These are phyloP conservation scores for Cinnamomum micranthum DNA, from an alignment of 164 flowering plant genomes.

Conservation along the genomic window DNA sequence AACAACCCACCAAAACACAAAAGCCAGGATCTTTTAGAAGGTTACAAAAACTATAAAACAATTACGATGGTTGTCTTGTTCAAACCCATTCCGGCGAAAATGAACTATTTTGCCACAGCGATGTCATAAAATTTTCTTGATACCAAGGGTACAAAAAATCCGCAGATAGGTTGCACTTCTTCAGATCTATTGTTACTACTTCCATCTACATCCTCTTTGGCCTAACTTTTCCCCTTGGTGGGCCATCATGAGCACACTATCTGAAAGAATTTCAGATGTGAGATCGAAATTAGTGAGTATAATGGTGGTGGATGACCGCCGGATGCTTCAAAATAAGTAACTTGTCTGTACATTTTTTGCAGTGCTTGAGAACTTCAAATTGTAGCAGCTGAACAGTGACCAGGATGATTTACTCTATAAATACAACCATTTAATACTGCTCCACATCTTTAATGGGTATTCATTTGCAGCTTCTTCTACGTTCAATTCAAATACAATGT, in stretches of 20 bases:
- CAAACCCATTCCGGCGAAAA: constrained; percentile 8
- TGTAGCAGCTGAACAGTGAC: constrained; percentile 5
- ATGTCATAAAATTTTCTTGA: constrained; percentile 32
- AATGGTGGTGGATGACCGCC: background rate
- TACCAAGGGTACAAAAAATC: constrained; percentile 14
- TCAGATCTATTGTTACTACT: too few species aligned
- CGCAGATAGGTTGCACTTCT: background rate
- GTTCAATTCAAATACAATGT: background rate
- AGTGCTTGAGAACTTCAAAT: background rate
- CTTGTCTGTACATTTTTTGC: background rate
- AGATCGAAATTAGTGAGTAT: constrained; percentile 14
- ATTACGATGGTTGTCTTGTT: constrained; percentile 2
- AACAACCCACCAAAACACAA: too few species aligned
- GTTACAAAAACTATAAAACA: constrained; percentile 24
- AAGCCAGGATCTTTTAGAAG: background rate
- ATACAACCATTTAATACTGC: too few species aligned
- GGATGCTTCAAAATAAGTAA: background rate
- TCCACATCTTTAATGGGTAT: background rate
- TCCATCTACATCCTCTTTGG: too few species aligned
- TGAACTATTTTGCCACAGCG: constrained; percentile 25
- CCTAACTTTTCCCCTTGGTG: too few species aligned
- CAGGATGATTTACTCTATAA: background rate
- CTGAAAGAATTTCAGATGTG: constrained; percentile 15
- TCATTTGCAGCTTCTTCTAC: background rate
- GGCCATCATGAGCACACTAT: constrained; percentile 6